Conservation (phyloP, 257 asterid species). For the Solanum chmielewskii region DNA sequence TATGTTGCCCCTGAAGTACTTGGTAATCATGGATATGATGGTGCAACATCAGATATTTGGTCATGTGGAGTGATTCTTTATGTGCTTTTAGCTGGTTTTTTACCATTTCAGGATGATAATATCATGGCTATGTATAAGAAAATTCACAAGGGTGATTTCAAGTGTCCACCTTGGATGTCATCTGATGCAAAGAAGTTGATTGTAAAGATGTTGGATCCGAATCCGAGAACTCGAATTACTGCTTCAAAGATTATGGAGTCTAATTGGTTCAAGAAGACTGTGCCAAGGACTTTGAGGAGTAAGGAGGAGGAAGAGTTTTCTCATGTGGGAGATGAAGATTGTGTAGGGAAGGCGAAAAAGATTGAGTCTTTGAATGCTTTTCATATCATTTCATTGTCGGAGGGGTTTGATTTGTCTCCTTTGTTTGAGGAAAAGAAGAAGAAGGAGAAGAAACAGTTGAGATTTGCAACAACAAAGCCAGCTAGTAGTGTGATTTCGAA, state of each 20-base stretch:
- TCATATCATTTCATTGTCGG: slow-evolving; percentile 53
- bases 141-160: slow-evolving; percentile 51
- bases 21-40: slow-evolving; percentile 57
- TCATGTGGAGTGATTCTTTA: slow-evolving; percentile 62
- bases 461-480: slow-evolving; percentile 51
- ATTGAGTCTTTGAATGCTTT: slow-evolving; percentile 46
- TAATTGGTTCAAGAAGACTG: slow-evolving; percentile 43
- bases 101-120: slow-evolving; percentile 65
- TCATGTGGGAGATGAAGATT: not conserved
- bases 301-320: slow-evolving; percentile 21
- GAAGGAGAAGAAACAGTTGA: slow-evolving; percentile 33
- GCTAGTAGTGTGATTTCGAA: slow-evolving; percentile 63
- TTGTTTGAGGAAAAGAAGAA: slow-evolving; percentile 46
- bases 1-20: slow-evolving; percentile 70
- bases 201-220: slow-evolving; percentile 54
- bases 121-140: slow-evolving; percentile 41
- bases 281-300: not conserved
- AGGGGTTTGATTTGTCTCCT: slow-evolving; percentile 51
- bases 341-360: slow-evolving; percentile 20
- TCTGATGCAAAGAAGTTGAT: slow-evolving; percentile 39
- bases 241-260: slow-evolving; percentile 45
- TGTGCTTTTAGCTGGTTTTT: slow-evolving; percentile 45
- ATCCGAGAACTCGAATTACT: slow-evolving; percentile 33
- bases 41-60: slow-evolving; percentile 58
- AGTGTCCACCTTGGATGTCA: slow-evolving; percentile 68